Conservation (phyloP, 345 rosid genomes). For the Syzygium jambos region DNA sequence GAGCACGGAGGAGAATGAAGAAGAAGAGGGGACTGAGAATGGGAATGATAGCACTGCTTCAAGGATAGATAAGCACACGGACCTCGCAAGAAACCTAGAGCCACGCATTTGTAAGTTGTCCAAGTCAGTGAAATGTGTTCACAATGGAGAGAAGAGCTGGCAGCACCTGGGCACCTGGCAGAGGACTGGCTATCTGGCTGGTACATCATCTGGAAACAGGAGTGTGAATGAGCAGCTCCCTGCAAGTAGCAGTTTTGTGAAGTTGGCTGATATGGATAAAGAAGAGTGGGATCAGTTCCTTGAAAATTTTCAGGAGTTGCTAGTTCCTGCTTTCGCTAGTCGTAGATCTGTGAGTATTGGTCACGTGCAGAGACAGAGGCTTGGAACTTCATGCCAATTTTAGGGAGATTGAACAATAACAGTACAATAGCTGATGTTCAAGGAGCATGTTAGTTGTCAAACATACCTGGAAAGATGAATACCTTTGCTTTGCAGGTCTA, state of each 20-base stretch:
- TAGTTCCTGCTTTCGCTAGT: slow-evolving; percentile 23
- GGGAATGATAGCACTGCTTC: slow-evolving; percentile 2
- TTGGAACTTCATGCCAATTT: slow-evolving; percentile 61
- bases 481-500: background rate
- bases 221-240: slow-evolving; percentile 24
- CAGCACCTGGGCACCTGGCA: slow-evolving; percentile 10
- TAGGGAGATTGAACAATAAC: background rate
- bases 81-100: background rate
- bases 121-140: slow-evolving; percentile 2
- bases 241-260: slow-evolving; percentile 22
- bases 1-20: slow-evolving; percentile 14
- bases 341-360: slow-evolving; percentile 17
- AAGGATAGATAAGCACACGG: slow-evolving; percentile 5
- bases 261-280: slow-evolving; percentile 24
- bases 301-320: slow-evolving; percentile 36
- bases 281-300: slow-evolving; percentile 44
- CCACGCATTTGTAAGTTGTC: slow-evolving; percentile 15
- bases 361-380: slow-evolving; percentile 50
- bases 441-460: background rate
- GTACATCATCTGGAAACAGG: slow-evolving; percentile 34
- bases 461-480: background rate
- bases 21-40: slow-evolving; percentile 7
- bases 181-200: slow-evolving; percentile 31
- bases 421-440: background rate
- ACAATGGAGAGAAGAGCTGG: slow-evolving; percentile 23